Conservation (phyloP, 108 stramenopile species). For the Aurantiochytrium sp. region DNA sequence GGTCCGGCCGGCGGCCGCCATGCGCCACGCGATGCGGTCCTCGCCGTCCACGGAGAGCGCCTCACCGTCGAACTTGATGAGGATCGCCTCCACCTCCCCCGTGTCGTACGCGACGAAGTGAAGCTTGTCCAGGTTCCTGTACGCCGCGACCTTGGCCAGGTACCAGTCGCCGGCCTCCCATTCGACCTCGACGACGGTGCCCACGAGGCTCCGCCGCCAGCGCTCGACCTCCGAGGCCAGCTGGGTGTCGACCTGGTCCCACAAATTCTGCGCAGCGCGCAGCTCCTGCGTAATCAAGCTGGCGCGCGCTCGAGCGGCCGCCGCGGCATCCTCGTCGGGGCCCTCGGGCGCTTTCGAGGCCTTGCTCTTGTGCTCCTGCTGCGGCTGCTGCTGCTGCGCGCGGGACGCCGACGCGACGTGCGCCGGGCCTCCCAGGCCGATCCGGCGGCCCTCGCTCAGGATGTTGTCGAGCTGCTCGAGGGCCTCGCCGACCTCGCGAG, state of each 20-base stretch:
- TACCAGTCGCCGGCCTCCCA: conserved; percentile 25
- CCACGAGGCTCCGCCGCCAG: neutral
- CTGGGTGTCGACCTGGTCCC: neutral
- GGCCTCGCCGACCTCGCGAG: neutral
- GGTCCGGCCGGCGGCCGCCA: neutral
- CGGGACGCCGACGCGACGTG: too few relatives aligned
- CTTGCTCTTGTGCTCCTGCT: too few relatives aligned
- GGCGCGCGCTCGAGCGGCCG: neutral
- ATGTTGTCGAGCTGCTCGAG: neutral
- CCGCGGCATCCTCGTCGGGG: neutral
- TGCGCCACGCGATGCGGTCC: neutral
- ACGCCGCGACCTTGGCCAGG: neutral
- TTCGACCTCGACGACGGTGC: neutral
- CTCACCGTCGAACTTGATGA: neutral
- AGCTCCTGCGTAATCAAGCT: neutral
- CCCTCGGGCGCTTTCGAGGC: too few relatives aligned
- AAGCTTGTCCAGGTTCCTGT: neutral
- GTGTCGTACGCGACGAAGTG: neutral
- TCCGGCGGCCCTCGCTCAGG: neutral
- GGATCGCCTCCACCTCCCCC: neutral
- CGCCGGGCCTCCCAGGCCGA: too few relatives aligned
- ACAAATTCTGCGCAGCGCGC: neutral
- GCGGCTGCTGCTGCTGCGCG: too few relatives aligned
- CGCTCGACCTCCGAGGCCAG: neutral
- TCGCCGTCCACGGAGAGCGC: conserved; percentile 5